phyloP scores from a whole-genome alignment of 2,329 filamentous ascomycete species.

The Knoxdaviesia capensis region DNA sequence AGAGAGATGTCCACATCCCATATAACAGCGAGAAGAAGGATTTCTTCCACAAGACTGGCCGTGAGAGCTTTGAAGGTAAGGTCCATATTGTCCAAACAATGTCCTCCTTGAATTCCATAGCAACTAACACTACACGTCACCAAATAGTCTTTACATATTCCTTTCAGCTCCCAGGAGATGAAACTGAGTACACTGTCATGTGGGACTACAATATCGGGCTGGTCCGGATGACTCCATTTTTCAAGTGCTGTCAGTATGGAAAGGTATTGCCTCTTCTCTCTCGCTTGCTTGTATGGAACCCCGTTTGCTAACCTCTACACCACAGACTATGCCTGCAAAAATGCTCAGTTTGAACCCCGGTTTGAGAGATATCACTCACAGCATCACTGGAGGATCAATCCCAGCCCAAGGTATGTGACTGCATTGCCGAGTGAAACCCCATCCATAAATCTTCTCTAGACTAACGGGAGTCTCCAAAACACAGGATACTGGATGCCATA shows the following conservation, averaged over 20 bases:
- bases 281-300: background rate
- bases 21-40: constrained; percentile 91
- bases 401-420: constrained; percentile 54
- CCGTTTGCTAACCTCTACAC: background rate
- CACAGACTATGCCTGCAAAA: constrained; percentile 70
- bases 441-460: constrained; percentile 9
- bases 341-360: constrained; percentile 62
- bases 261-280: constrained; percentile 38
- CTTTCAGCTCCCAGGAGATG: constrained; percentile 50
- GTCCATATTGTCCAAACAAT: constrained; percentile 5
- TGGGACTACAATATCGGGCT: constrained; percentile 96
- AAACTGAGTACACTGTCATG: constrained; percentile 56
- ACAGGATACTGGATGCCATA: constrained; percentile 95
- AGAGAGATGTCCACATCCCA: constrained; percentile 58
- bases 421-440: too few species aligned
- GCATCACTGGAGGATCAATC: constrained; percentile 83
- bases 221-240: constrained; percentile 84
- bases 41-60: constrained; percentile 68
- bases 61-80: constrained; percentile 74
- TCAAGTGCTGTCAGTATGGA: constrained; percentile 71
- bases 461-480: constrained; percentile 6
- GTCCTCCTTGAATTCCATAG: background rate
- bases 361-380: constrained; percentile 75
- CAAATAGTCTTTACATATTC: constrained; percentile 60
- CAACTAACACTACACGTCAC: too few species aligned